These are phyloP conservation scores for thale cress (Arabidopsis thaliana) DNA, from an alignment of 345 rosid species.

Conservation along the genomic window TAIR10.1 NC_003070.9:8486501-8487000, in stretches of 20 bases:
- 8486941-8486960: not conserved
- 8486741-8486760: not conserved
- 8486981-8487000: not conserved
- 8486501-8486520: constrained; percentile 32
- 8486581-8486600: not conserved
- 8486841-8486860: not conserved
- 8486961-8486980: not conserved
- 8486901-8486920: not conserved
- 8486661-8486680: not conserved
- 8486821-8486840: constrained; percentile 7
- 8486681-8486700: not conserved
- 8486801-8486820: constrained; percentile 15
- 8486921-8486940: not conserved
- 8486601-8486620: constrained; percentile 7
- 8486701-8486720: constrained; percentile 27
- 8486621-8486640: constrained; percentile 21
- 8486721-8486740: constrained; percentile 11
- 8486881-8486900: not conserved
- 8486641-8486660: constrained; percentile 11
- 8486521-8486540: constrained; percentile 17
- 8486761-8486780: constrained; percentile 32
- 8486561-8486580: not conserved
- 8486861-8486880: constrained; percentile 1
- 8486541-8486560: constrained; percentile 6
- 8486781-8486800: constrained; percentile 7